phyloP scores from a whole-genome alignment of 2,329 filamentous ascomycete species.

The Cercospora sojina region DNA sequence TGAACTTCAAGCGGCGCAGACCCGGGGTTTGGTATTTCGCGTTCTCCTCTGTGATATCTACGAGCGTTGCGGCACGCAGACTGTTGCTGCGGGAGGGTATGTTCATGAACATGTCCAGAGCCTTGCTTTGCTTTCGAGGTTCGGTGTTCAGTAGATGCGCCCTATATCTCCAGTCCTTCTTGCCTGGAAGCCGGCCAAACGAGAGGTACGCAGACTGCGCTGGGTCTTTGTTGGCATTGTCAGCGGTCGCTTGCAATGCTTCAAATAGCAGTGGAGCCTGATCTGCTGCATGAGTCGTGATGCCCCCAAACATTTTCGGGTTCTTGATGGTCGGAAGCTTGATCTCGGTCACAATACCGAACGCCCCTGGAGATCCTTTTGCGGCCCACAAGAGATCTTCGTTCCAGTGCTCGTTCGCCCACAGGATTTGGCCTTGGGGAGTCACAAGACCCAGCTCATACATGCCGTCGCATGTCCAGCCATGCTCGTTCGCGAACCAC shows the following conservation, averaged over 20 bases:
- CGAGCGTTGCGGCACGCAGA: constrained; percentile 22
- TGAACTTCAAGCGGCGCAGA: constrained; percentile 26
- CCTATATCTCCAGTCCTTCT: constrained; percentile 20
- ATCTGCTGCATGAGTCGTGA: constrained; percentile 17
- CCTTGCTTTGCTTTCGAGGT: constrained; percentile 8
- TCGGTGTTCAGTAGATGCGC: constrained; percentile 27
- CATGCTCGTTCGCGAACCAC: constrained; percentile 48
- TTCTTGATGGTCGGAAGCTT: constrained; percentile 26
- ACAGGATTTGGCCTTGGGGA: constrained; percentile 27
- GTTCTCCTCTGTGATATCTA: constrained; percentile 22
- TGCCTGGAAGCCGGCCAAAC: constrained; percentile 22
- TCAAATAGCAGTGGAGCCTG: constrained; percentile 19
- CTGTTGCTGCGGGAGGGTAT: constrained; percentile 21
- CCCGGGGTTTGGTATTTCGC: constrained; percentile 17
- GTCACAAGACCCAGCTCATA: constrained; percentile 30
- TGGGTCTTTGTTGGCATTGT: constrained; percentile 9
- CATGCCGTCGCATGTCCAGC: constrained; percentile 48
- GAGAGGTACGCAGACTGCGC: constrained; percentile 24
- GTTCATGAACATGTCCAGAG: constrained; percentile 18
- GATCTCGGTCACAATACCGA: constrained; percentile 33
- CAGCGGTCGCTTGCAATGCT: constrained; percentile 16
- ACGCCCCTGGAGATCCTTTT: constrained; percentile 28
- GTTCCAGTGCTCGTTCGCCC: constrained; percentile 21
- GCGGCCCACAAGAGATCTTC: constrained; percentile 34
- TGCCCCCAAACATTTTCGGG: constrained; percentile 32